phyloP scores from a whole-genome alignment of 169 alveolate genomes.

The Sarcocystis neurona region DNA sequence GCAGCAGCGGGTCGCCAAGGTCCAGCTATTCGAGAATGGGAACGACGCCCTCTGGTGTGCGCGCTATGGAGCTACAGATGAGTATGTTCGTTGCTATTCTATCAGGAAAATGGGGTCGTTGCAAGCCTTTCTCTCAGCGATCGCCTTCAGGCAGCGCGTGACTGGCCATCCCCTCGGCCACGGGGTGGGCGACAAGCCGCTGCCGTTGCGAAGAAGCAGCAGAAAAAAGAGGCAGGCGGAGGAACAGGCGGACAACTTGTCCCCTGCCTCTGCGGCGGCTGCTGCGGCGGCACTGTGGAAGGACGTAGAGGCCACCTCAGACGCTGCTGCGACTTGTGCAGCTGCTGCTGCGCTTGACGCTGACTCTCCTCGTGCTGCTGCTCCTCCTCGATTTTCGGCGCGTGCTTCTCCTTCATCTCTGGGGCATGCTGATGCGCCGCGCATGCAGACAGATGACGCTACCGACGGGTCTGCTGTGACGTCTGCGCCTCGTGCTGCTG shows the following conservation, averaged over 20 bases:
- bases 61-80: slow-evolving; percentile 46
- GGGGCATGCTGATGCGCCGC: too few relatives aligned
- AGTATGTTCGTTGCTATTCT: slow-evolving; percentile 25
- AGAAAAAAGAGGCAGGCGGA: too few relatives aligned
- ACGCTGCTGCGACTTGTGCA: too few relatives aligned
- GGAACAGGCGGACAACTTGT: too few relatives aligned
- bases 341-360: too few relatives aligned
- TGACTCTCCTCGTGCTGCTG: too few relatives aligned
- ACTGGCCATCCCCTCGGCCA: slow-evolving; percentile 51
- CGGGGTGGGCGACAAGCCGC: slow-evolving; percentile 34
- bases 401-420: too few relatives aligned
- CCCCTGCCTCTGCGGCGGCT: background rate
- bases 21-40: slow-evolving; percentile 38
- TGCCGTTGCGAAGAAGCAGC: too few relatives aligned
- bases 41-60: slow-evolving; percentile 44
- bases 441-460: too few relatives aligned
- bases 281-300: background rate
- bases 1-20: slow-evolving; percentile 49
- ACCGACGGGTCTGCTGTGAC: too few relatives aligned
- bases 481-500: too few relatives aligned
- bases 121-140: slow-evolving; percentile 30
- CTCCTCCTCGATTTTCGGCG: too few relatives aligned
- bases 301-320: background rate
- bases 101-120: background rate
- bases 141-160: slow-evolving; percentile 42